A percentile compares a stretch with the other conserved stretches of the same genome.
Conservation (phyloP, 2,329 filamentous ascomycete species). For the Plectosphaerella sp. region DNA sequence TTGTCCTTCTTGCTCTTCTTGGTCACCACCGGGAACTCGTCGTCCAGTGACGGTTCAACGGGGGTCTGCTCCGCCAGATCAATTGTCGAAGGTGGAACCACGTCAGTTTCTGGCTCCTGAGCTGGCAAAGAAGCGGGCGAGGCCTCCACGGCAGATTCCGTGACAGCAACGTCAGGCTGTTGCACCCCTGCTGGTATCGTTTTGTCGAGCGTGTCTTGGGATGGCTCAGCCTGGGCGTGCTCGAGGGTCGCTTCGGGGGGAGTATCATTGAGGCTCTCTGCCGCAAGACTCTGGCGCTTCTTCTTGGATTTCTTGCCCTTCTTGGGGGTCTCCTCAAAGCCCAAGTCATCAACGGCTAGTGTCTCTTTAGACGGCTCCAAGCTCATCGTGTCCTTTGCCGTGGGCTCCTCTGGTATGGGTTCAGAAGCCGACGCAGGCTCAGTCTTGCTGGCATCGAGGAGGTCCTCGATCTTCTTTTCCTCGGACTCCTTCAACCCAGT, state of each 20-base stretch:
- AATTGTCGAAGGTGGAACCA: neutral
- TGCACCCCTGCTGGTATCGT: no score
- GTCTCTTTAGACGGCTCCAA: neutral
- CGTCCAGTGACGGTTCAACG: conserved; percentile 7
- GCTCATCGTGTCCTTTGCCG: neutral
- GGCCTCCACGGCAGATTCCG: neutral
- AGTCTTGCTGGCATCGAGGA: neutral
- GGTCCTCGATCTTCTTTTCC: conserved; percentile 17
- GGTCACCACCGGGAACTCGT: conserved; percentile 12
- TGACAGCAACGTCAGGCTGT: no score
- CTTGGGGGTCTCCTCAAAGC: conserved; percentile 12
- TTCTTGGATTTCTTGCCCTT: conserved; percentile 30
- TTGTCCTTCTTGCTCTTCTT: conserved; percentile 28
- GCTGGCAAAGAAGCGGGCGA: neutral
- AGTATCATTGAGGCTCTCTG: conserved; percentile 3
- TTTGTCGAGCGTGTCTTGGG: neutral
- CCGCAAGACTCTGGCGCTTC: conserved; percentile 9
- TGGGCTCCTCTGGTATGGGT: neutral
- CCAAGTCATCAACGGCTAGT: conserved; percentile 1
- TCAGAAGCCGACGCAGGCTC: neutral
- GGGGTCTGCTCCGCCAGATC: conserved; percentile 11
- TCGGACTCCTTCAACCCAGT: neutral
- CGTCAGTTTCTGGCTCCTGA: neutral
- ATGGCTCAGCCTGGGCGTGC: neutral
- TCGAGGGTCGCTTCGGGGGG: neutral